Evolutionary conservation across 1,284 basidiomycete genomes (phyloP).

Genomic region (Pulveroboletus ridleyi): DNA sequence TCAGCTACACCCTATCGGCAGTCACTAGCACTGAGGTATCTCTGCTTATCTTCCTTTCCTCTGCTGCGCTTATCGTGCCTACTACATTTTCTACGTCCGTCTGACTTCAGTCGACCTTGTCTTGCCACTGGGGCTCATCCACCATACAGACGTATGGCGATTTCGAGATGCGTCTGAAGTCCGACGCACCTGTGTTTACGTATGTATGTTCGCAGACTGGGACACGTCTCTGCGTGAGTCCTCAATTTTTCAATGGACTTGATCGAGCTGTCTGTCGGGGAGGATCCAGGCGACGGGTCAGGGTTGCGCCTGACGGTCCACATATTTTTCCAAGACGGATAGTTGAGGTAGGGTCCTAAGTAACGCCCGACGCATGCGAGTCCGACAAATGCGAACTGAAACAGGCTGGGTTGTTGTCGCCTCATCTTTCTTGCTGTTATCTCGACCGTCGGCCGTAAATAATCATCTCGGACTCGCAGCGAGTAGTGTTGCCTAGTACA

Average conservation of each 20-base stretch:
- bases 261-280: slow-evolving; percentile 32
- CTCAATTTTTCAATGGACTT: slow-evolving; percentile 57
- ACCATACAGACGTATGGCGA: slow-evolving; percentile 54
- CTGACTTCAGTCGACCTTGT: background rate
- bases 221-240: slow-evolving; percentile 44
- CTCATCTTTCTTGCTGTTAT: too few species aligned
- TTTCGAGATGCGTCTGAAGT: slow-evolving; percentile 53
- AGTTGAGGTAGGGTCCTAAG: too few species aligned
- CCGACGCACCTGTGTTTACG: slow-evolving; percentile 59
- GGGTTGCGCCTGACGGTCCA: background rate
- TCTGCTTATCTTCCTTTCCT: too few species aligned
- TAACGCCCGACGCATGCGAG: too few species aligned
- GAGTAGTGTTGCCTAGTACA: too few species aligned
- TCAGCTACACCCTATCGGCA: slow-evolving; percentile 80
- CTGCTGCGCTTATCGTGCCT: too few species aligned
- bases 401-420: too few species aligned
- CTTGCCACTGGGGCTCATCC: background rate
- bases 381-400: too few species aligned
- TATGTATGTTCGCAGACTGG: slow-evolving; percentile 59
- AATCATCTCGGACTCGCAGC: too few species aligned
- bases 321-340: too few species aligned
- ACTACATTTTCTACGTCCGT: too few species aligned
- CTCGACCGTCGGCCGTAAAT: too few species aligned
- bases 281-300: background rate
- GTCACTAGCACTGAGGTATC: slow-evolving; percentile 63